Base-by-base conservation (phyloP, 2,329 filamentous ascomycete genomes). In the Grosmannia clavigera region DNA sequence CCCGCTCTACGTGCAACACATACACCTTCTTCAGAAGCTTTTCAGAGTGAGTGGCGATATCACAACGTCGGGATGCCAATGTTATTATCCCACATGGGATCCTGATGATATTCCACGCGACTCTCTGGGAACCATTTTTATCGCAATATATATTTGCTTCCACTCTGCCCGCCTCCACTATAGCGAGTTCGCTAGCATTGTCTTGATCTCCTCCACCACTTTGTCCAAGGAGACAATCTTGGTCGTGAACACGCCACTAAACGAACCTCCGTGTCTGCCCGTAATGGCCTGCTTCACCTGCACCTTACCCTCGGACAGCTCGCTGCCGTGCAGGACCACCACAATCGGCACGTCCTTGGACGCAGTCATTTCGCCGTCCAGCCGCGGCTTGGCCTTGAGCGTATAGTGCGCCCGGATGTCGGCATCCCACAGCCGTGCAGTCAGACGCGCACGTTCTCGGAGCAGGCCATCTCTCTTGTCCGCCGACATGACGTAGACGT, bases 401-500 rank as follows among this genome's bases (percentile, higher is more conserved):
- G 84, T 78, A 71, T 92, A 96, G 70, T 96, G 92, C 60, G 91
- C 87, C 64, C 90, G 95, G 75, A 97, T 85, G 22, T 89, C 91
- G 9, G 87, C 90, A 65, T 90, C 85, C 90, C 92, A 95, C 57
- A 96, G 77, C 65, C 78, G 79, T 65, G 83, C 80, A 62, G 86
- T 86, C 46, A 96, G 81, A 27, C 84, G 77, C 83, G 96, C 92
- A 64, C 92, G 86, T 76, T 96, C 87, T 65, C 84, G 84, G 58
- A 95, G 74, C 64, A 95, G 77, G 53, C 90, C 90, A 73, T 92
- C 92, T 57, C 89, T 88, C 58, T 88, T 87, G 58, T 90, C 91
- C 68, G 96, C 90, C 0, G 91, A 90, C 91, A 97, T 96, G 68
- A 97, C 87, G 73, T 85, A 96, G 54, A 91, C 91, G 68, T 96